A percentile compares a stretch with the other conserved stretches of the same genome.
Evolutionary conservation across 352 stramenopile genomes (phyloP).

Genomic region (Globisporangium canariense): DNA sequence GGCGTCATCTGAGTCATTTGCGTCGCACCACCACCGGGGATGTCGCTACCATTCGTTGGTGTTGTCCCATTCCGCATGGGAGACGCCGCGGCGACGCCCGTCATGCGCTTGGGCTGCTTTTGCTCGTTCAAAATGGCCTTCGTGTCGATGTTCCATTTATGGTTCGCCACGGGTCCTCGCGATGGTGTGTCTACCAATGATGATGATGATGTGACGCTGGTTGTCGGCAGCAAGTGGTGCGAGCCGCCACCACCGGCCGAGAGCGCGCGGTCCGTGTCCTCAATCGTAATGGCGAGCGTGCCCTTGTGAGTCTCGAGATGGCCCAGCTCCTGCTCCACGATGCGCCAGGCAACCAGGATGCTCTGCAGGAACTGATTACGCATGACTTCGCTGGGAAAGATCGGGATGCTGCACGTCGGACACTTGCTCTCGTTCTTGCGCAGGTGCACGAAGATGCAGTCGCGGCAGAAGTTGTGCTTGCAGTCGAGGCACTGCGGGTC

Average conservation of each 20-base stretch:
- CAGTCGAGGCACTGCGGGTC: slow-evolving; percentile 85
- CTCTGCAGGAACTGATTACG: slow-evolving; percentile 86
- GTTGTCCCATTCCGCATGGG: background rate
- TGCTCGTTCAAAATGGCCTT: slow-evolving; percentile 53
- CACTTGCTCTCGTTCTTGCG: slow-evolving; percentile 55
- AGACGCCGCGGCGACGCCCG: slow-evolving; percentile 5
- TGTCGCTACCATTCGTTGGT: background rate
- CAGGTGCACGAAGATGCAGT: slow-evolving; percentile 69
- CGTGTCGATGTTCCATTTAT: slow-evolving; percentile 77
- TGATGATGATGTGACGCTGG: slow-evolving; percentile 9
- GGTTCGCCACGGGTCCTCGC: slow-evolving; percentile 44
- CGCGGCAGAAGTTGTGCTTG: slow-evolving; percentile 86
- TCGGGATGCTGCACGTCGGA: slow-evolving; percentile 70
- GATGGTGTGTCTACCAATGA: slow-evolving; percentile 8
- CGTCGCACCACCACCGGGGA: background rate
- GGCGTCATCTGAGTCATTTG: slow-evolving; percentile 16
- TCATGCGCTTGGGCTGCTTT: slow-evolving; percentile 21
- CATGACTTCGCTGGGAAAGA: slow-evolving; percentile 71
- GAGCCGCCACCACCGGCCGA: slow-evolving; percentile 26
- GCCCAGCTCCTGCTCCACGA: slow-evolving; percentile 60
- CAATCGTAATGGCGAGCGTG: slow-evolving; percentile 25
- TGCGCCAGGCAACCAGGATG: slow-evolving; percentile 73
- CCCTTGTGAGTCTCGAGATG: slow-evolving; percentile 33
- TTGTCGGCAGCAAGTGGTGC: slow-evolving; percentile 6
- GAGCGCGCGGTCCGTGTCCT: slow-evolving; percentile 35